These are phyloP conservation scores for Sclerotinia borealis DNA, from an alignment of 2,329 filamentous ascomycete genomes.

Conservation along the genomic window DNA sequence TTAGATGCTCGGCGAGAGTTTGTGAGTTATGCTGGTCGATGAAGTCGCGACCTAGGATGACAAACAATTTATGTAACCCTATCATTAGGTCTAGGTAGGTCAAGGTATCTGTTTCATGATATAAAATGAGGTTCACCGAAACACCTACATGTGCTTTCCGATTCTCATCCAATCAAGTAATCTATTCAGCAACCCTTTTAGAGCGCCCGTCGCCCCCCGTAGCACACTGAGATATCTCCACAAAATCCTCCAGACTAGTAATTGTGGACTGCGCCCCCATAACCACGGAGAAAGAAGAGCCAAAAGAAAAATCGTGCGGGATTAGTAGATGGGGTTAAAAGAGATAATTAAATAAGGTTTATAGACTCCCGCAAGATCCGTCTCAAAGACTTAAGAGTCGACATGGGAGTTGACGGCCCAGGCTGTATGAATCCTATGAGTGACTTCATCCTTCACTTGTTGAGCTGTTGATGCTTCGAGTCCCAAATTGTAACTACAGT, in stretches of 20 bases:
- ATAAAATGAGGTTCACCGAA: too few relatives aligned
- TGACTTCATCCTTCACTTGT: conserved; percentile 32
- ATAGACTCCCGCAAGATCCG: conserved; percentile 36
- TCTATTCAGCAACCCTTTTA: conserved; percentile 43
- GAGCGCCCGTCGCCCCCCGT: conserved; percentile 44
- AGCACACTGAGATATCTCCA: conserved; percentile 32
- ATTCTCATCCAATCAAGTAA: too few relatives aligned
- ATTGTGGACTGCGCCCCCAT: conserved; percentile 26
- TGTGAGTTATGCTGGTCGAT: too few relatives aligned
- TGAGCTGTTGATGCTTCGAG: conserved; percentile 29
- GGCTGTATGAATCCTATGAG: conserved; percentile 43
- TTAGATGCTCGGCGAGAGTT: too few relatives aligned
- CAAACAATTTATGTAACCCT: too few relatives aligned
- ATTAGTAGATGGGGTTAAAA: conserved; percentile 25
- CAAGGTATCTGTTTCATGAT: too few relatives aligned
- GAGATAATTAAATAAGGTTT: conserved; percentile 40
- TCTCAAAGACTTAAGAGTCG: conserved; percentile 42
- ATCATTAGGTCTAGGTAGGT: too few relatives aligned
- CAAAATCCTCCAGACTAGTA: conserved; percentile 34
- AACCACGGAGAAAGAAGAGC: conserved; percentile 34
- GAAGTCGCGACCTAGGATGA: too few relatives aligned
- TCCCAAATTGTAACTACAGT: conserved; percentile 35
- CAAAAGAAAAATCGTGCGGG: conserved; percentile 34
- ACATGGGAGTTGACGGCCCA: conserved; percentile 54
- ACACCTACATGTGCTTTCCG: too few relatives aligned